Evolutionary conservation across 495 filamentous ascomycete genomes (phyloP), one percentile per base, ranked within the genome.

Genomic region (Aspergillus avenaceus): DNA sequence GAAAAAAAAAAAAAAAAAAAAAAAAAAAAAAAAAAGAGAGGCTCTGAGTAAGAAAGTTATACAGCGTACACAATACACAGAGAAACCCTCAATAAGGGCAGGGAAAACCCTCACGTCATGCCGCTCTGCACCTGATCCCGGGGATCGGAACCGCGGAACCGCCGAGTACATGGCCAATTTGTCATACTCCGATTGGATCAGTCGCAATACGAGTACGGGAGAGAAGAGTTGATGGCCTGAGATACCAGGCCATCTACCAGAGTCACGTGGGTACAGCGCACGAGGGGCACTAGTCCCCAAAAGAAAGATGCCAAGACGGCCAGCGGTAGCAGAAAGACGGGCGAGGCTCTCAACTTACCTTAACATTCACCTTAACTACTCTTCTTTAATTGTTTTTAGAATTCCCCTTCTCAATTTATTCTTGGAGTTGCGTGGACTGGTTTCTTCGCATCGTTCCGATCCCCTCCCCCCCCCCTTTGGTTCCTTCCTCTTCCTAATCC

Each of bases 281-380:
- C 37, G 52, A 38, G 22, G 8, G 12, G 11, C 45, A 36, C 55
- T 54, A 58, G 38, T 1, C 55, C 42, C 29, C 9, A 46, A 49
- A 9, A 25, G 45, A 47, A 6, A 24, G 13, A 22, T 23, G 59
- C 59, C 59, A 61, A 61, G 59, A 52, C 55, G 41, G 55, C 48
- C 59, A 62, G 46, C n/a, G n/a, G 52, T 58, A 54, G 54, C 57
- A 56, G n/a, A 34, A 41, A 49, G 38, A 49, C 50, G 54, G 50
- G 52, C 58, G 54, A 61, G 53, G 44, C 58, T 56, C 57, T n/a
- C n/a, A 47, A 36, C 48, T 25, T 36, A 34, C 34, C 26, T 12
- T 13, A 5, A 23, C 14, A 14, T 24, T 45, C 22, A 12, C 16
- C 2, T 7, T 19, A 37, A 18, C 45, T 37, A 24, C 19, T 24